Evolutionary conservation across 306 rosid genomes (phyloP), one percentile per base, ranked within the genome.

Genomic region (Medicago ruthenica): DNA sequence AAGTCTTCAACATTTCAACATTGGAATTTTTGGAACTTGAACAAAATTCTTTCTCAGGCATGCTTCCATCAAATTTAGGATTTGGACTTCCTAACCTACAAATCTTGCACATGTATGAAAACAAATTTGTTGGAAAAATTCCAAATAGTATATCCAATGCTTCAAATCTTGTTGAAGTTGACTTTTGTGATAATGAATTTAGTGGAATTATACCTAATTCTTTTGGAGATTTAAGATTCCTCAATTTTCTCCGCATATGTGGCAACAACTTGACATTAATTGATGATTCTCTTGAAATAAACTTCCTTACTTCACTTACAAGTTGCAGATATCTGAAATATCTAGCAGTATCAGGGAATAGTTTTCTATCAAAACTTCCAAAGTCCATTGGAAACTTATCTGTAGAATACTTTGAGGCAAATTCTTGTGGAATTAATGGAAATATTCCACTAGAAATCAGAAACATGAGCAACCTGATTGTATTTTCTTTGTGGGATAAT

Each of bases 1-100:
- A 51, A 21, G 17, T 83, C 12, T 70, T 83, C 67, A 83, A 83
- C 45, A 83, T 75, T 11, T 75, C 86, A 17, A 40, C 57, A n/a
- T 8, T 39, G 51, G 6, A 15, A 12, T 1, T 1, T 17, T 60
- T 78, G 11, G 1, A 0, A 17, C 73, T 78, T 42, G 20, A 11
- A 2, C 0, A 0, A 3, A 83, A 78, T 78, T 58, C 21, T 1
- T 51, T 75, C 57, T 58, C 72, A 1, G 80, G 80, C 9, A 45
- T 8, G 51, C 71, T 78, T 70, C 76, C 76, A 44, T 48, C 76
- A 6, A 37, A 60, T 7, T 45, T 13, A 13, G 82, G 82, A 47
- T 4, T 14, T 20, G 39, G 53, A 15, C 71, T 78, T 34, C 54
- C 64, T 5, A 70, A 36, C 65, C 64, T 78, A 3, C 8, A 36